Conservation (phyloP, 176 grass and related monocot species). For the Stipa capillata region DNA sequence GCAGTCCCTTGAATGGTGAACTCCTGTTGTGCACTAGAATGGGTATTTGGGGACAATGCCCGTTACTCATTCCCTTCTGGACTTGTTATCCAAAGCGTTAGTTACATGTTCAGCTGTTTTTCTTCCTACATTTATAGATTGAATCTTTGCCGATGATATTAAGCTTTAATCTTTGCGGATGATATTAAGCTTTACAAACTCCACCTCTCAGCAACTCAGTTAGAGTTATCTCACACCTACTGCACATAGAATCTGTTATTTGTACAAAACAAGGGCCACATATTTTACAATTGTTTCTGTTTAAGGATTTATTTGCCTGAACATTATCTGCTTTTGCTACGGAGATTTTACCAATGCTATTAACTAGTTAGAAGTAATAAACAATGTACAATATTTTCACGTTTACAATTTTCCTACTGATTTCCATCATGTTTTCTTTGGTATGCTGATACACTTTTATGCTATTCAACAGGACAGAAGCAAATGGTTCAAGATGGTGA, state of each 20-base stretch:
- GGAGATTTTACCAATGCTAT: neutral
- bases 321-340: neutral
- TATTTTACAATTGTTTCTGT: slow-evolving; percentile 4
- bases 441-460: slow-evolving; percentile 26
- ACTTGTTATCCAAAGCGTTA: neutral
- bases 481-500: slow-evolving; percentile 84
- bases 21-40: neutral
- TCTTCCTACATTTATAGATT: neutral
- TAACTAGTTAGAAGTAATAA: neutral
- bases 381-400: neutral
- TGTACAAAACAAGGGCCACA: neutral
- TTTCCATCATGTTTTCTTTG: slow-evolving; percentile 18
- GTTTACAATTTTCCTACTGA: slow-evolving; percentile 13
- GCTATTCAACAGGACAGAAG: slow-evolving; percentile 67
- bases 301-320: neutral
- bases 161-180: neutral
- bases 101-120: neutral
- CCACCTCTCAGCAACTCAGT: neutral
- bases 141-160: too few species aligned
- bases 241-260: neutral
- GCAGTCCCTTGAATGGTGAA: neutral
- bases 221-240: neutral
- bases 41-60: neutral
- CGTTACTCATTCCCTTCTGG: neutral
- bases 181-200: neutral